Evolutionary conservation across 768 basidiomycete genomes (phyloP).

Genomic region (Favolaschia claudopus): DNA sequence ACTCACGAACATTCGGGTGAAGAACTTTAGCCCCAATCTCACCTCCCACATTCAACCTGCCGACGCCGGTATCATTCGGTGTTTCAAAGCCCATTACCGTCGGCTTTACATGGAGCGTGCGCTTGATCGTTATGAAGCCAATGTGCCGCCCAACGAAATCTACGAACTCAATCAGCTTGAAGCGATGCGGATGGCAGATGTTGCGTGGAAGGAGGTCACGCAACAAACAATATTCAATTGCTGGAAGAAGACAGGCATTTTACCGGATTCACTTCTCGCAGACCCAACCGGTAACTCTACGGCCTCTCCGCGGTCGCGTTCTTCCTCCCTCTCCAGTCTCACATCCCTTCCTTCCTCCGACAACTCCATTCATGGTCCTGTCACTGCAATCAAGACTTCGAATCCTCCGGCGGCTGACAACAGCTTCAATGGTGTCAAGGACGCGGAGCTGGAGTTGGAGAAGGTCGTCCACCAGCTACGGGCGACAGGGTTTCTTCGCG

Average conservation of each 20-base stretch:
- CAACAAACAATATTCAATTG: slow-evolving; percentile 44
- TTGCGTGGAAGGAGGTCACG: slow-evolving; percentile 42
- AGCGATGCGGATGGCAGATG: slow-evolving; percentile 42
- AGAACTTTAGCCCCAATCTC: slow-evolving; percentile 30
- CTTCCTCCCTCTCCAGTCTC: no score
- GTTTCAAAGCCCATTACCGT: slow-evolving; percentile 32
- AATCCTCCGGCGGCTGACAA: no score
- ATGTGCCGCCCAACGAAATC: slow-evolving; percentile 23
- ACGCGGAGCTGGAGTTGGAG: no score
- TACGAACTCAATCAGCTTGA: slow-evolving; percentile 39
- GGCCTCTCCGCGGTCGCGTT: no score
- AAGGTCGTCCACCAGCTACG: no score
- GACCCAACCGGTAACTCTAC: not conserved
- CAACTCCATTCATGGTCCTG: no score
- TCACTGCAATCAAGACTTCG: no score
- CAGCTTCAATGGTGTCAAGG: no score
- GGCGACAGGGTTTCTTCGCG: not conserved
- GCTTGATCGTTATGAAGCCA: slow-evolving; percentile 25
- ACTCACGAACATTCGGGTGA: slow-evolving; percentile 17
- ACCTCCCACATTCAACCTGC: slow-evolving; percentile 33
- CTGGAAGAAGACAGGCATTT: slow-evolving; percentile 45
- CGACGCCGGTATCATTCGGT: slow-evolving; percentile 31
- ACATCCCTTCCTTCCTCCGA: no score
- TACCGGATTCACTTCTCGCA: slow-evolving; percentile 25
- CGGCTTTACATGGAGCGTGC: slow-evolving; percentile 28